Evolutionary conservation across 257 asterid genomes (phyloP).

Genomic region (Solanum chilense): DNA sequence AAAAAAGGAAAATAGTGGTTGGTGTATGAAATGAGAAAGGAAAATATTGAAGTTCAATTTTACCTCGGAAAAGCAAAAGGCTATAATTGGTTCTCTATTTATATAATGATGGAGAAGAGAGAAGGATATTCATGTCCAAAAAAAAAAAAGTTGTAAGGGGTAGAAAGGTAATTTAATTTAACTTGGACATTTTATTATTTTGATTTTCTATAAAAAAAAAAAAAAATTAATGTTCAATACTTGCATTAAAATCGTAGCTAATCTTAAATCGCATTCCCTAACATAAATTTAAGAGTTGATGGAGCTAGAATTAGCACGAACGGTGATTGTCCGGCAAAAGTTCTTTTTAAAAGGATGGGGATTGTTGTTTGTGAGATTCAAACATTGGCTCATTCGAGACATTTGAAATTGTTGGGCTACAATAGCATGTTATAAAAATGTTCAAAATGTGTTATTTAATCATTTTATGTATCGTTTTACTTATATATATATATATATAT

Average conservation of each 20-base stretch:
- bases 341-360: no score
- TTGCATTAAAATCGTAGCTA: not conserved
- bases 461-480: no score
- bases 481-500: no score
- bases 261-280: not conserved
- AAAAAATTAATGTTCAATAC: no score
- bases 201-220: no score
- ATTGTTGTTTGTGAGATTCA: not conserved
- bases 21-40: not conserved
- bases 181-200: not conserved
- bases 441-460: not conserved
- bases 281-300: no score
- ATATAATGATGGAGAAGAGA: not conserved
- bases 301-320: not conserved
- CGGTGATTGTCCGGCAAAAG: not conserved
- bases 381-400: not conserved
- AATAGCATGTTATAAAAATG: no score
- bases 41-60: not conserved
- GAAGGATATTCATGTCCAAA: not conserved
- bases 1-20: constrained; percentile 1
- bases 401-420: not conserved
- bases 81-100: not conserved
- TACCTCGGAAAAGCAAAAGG: constrained; percentile 30
- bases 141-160: not conserved
- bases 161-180: not conserved